Base-by-base conservation (phyloP, 371 early-diverging fungal genomes). In the Mucor irregularis region DNA sequence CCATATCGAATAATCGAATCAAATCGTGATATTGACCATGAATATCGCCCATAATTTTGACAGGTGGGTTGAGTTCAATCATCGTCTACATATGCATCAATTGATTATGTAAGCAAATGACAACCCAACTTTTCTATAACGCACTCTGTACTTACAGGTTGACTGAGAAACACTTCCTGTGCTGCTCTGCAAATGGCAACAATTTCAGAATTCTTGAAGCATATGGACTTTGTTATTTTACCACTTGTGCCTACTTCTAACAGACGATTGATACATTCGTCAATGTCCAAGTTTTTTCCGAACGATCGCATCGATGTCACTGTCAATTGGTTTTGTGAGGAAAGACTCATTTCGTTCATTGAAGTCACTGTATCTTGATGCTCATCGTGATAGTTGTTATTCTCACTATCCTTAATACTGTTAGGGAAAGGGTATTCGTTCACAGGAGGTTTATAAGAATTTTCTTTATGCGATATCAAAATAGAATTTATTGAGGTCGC, bases 1-100 rank as follows among this genome's bases (percentile, higher is more conserved):
- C 66, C 83, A 80, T 82, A 66, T 90, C 93, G 68, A 93, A 98
- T 35, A 96, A 68, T 43, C 91, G 80, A 61, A 94, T 72, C 45
- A 98, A 74, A 68, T 98, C 98, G 13, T 84, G 74, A 69, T 85
- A 90, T 81, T 98, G 99, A 8, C 99, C 97, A 62, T 98, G 97
- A 39, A 95, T 49, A 68, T 98, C 98, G 24, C 95, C 91, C 73
- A 82, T 90, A 81, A 99, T 89, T 71, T 98, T 97, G 54, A 98
- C 93, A 21, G 95, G 95, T 6, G 98, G 91, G 35, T 88, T 87
- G 42, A 99, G 74, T 69, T 98, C 97, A 16, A 99, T 74, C 45
- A 99, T 80, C 1, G 93, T 84, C 47, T 74, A 39, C 13, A 46
- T 84, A n/a, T n/a, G 16, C 14, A 9, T 11, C 16, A 16, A 4